Evolutionary conservation across 23 red algal species (phyloP).

Genomic region (Agarophyton chilense): DNA sequence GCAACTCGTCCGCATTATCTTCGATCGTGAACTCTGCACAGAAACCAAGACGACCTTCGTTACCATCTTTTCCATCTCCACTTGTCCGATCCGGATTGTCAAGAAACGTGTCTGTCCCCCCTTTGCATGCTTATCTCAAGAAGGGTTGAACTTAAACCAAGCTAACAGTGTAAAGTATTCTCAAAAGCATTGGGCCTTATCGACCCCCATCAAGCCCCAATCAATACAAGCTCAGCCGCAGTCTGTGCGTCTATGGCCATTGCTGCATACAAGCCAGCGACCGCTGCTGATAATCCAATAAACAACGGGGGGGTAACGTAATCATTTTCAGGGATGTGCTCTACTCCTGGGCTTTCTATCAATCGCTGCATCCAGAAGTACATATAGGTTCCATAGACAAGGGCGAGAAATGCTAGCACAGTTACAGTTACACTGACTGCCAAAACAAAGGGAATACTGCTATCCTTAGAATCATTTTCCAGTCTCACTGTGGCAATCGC

Average conservation of each 20-base stretch:
- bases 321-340: constrained; percentile 34
- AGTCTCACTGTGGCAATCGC: constrained; percentile 51
- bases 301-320: constrained; percentile 6
- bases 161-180: not conserved
- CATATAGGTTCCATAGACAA: constrained; percentile 9
- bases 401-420: not conserved
- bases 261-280: constrained; percentile 37
- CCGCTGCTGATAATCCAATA: not conserved
- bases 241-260: constrained; percentile 47
- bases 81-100: constrained; percentile 40
- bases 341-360: constrained; percentile 31
- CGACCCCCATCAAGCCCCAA: constrained; percentile 17
- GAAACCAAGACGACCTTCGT: not conserved
- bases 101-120: constrained; percentile 14
- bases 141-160: not conserved
- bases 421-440: constrained; percentile 13
- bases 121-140: constrained; percentile 45
- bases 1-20: not conserved
- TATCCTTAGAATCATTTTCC: not conserved
- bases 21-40: not conserved
- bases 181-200: not conserved
- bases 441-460: not conserved
- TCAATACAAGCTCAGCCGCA: constrained; percentile 21
- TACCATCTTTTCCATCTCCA: not conserved
- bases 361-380: constrained; percentile 60